Evolutionary conservation across 2,329 filamentous ascomycete species (phyloP).

Genomic region (Xylariomycetidae sp.): DNA sequence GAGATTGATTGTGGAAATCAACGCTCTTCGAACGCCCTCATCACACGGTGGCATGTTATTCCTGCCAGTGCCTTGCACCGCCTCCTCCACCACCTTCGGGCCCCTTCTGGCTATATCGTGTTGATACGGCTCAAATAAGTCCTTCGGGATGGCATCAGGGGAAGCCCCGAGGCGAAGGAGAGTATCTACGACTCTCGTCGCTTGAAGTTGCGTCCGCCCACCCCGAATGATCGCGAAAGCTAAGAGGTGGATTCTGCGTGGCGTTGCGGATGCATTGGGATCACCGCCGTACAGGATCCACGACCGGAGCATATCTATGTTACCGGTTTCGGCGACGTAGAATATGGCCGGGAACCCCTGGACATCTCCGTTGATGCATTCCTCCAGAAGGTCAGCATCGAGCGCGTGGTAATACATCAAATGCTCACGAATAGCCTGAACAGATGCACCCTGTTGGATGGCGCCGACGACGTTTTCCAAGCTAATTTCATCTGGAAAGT

Average conservation of each 20-base stretch:
- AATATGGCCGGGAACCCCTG: conserved; percentile 16
- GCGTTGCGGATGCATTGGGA: conserved; percentile 10
- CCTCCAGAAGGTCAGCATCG: conserved; percentile 4
- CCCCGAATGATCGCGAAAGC: conserved; percentile 14
- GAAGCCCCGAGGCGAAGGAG: conserved; percentile 16
- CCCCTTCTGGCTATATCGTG: conserved; percentile 9
- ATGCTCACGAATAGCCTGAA: conserved; percentile 4
- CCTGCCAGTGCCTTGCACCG: conserved; percentile 5
- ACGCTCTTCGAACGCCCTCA: conserved; percentile 1
- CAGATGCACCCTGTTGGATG: conserved; percentile 11
- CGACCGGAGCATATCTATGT: conserved; percentile 10
- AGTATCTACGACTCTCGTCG: conserved; percentile 7
- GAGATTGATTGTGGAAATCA: conserved; percentile 11
- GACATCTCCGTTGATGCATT: conserved; percentile 11
- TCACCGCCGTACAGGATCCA: conserved; percentile 18
- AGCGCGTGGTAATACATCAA: conserved; percentile 7
- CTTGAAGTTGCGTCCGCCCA: conserved; percentile 4
- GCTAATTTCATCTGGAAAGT: no score
- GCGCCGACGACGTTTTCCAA: conserved; percentile 9
- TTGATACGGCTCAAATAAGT: conserved; percentile 12
- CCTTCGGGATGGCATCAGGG: conserved; percentile 10
- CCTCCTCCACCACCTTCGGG: not conserved
- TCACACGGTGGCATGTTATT: conserved; percentile 13
- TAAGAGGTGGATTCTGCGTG: conserved; percentile 10
- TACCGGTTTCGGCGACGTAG: conserved; percentile 14